Conservation (phyloP, 495 filamentous ascomycete genomes). For the Oleoguttula mirabilis region DNA sequence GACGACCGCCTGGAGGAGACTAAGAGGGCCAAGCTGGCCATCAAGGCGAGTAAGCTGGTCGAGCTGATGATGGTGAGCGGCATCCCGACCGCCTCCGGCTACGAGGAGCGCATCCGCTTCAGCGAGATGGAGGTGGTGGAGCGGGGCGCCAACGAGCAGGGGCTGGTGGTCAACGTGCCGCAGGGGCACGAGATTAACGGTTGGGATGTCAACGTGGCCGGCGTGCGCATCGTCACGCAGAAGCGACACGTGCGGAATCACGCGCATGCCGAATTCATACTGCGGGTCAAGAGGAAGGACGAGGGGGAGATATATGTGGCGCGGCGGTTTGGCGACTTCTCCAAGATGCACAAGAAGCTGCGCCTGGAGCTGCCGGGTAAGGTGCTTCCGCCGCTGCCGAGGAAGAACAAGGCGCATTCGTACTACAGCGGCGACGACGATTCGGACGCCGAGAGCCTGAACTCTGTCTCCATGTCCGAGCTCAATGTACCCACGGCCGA, state of each 20-base stretch:
- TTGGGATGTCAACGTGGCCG: conserved; percentile 95
- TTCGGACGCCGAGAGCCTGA: conserved; percentile 53
- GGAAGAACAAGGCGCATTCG: conserved; percentile 69
- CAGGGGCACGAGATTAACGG: conserved; percentile 85
- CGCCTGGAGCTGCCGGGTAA: conserved; percentile 85
- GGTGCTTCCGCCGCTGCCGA: conserved; percentile 70
- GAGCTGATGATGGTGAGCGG: conserved; percentile 99
- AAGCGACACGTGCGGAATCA: conserved; percentile 85
- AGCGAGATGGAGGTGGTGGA: conserved; percentile 95
- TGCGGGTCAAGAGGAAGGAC: conserved; percentile 64
- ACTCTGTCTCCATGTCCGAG: conserved; percentile 64
- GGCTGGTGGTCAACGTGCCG: conserved; percentile 70
- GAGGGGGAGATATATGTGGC: conserved; percentile 65
- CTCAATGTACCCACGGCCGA: neutral
- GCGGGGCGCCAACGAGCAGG: conserved; percentile 78
- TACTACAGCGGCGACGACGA: conserved; percentile 43
- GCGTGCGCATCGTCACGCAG: conserved; percentile 64
- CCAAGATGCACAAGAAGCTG: conserved; percentile 61
- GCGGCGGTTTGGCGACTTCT: conserved; percentile 81
- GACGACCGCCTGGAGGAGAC: conserved; percentile 94
- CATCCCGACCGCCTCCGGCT: conserved; percentile 87
- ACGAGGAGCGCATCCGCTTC: conserved; percentile 92
- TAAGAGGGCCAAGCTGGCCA: conserved; percentile 80
- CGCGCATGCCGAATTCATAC: conserved; percentile 86
- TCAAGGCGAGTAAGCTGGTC: conserved; percentile 87